Base-by-base conservation (phyloP, 2,329 filamentous ascomycete genomes). In the Aspergillus fumigatiaffinis region DNA sequence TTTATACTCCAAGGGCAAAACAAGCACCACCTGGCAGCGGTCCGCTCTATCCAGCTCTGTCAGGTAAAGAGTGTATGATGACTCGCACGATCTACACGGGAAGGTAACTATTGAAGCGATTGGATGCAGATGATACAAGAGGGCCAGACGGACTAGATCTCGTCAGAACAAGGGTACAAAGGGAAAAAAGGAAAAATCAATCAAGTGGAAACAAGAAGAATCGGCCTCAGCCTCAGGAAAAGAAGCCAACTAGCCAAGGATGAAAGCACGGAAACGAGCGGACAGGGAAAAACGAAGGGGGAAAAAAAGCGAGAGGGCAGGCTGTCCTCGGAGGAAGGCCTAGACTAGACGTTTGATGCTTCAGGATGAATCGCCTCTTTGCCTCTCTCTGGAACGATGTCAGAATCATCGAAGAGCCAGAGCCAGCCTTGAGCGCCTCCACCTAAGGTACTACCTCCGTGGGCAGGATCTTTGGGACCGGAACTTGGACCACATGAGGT, bases 1-100 rank as follows among this genome's bases (percentile, higher is more conserved):
- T 59, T 54, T 55, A 60, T 52, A 48, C 23, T 56, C 14, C 21
- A 12, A 47, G 21, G 44, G 23, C 44, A 7, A 26, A 47, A 23
- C 44, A 47, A 47, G 44, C 44, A 47, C 44, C 44, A 25, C 20
- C 21, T 26, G 23, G 44, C 23, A 23, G n/a, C 21, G 44, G 44
- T 2, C 44, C 44, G 23, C 44, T 17, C 44, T 26, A 23, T 25
- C 17, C 44, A 47, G 44, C 44, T 14, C 10, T 21, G 21, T 47
- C 20, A 47, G 21, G 44, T 9, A 47, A 17, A 47, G 44, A 47
- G 12, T 12, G 21, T 17, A 47, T 2, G 21, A 47, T 47, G 44
- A 42, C 41, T 23, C 26, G 44, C 44, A 26, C 14, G 23, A 47
- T 25, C 23, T 25, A 21, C 44, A 25, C 23, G 21, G 20, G 12